Evolutionary conservation across 805 yeast species (phyloP), one percentile per base, ranked within the genome.

Genomic region (Cyberlindnera misumaiensis): DNA sequence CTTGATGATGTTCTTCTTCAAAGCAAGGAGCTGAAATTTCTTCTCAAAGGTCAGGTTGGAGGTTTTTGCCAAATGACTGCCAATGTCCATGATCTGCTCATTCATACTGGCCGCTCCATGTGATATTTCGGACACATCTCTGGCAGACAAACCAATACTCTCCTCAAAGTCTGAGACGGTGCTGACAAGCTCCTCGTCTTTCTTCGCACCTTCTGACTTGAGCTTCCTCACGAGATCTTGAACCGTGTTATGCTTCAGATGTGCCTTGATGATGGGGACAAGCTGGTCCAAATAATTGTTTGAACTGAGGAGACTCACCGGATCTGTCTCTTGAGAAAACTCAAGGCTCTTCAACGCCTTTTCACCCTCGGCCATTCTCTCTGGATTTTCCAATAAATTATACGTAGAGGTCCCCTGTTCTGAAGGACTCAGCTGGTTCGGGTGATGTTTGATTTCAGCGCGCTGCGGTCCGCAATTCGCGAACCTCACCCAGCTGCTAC

Each of bases 261-360:
- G 80, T 9, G 76, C 71, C 49, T 75, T 77, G 46, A 86, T 70
- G 13, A 83, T 70, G 1, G 94, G 94, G 3, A 86, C 83, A 42
- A 87, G 68, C 56, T 83, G 86, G 46, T 86, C 95, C 29, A 86
- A 58, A 56, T 80, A 84, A 49, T 83, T 89, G 40, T 77, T 83
- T 3, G 83, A 73, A 15, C 45, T 46, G 16, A 55, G 35, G n/a
- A 50, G 41, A 6, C 45, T 49, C 14, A 55, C 43, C 0, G 55
- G 53, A 31, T 55, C 59, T 29, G 34, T 43, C 18, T 51, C 58
- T 28, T 43, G 49, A 15, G 52, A 15, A 20, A 48, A 50, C 12
- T 39, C 40, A 16, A 51, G 42, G 35, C 47, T 45, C 24, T 38
- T 44, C 28, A 32, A 11, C 7, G 36, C 17, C 4, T 34, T 30